phyloP scores from a whole-genome alignment of 495 filamentous ascomycete genomes.

The Hypoxylon subgilvum region DNA sequence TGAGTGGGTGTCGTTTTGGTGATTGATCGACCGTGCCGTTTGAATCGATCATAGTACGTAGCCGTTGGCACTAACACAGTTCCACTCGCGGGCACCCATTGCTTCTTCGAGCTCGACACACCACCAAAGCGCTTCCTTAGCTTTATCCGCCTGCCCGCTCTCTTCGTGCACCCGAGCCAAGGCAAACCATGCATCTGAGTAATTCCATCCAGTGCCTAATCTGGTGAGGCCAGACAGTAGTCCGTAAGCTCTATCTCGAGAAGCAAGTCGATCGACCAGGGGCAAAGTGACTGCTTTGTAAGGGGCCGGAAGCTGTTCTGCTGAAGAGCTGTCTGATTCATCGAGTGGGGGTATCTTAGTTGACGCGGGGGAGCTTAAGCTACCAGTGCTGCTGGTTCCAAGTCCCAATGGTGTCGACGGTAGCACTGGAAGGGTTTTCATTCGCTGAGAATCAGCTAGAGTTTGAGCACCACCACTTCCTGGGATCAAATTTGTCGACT shows the following conservation, averaged over 20 bases:
- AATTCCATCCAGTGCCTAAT: slow-evolving; percentile 87
- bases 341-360: slow-evolving; percentile 4
- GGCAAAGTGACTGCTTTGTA: slow-evolving; percentile 61
- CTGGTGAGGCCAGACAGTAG: slow-evolving; percentile 82
- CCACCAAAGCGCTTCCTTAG: slow-evolving; percentile 79
- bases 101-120: slow-evolving; percentile 75
- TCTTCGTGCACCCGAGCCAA: slow-evolving; percentile 85
- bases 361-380: slow-evolving; percentile 3
- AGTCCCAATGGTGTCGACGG: slow-evolving; percentile 53
- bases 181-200: slow-evolving; percentile 90
- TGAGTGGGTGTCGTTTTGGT: background rate
- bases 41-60: slow-evolving; percentile 58
- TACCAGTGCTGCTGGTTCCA: slow-evolving; percentile 14
- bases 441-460: background rate
- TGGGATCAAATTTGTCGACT: slow-evolving; percentile 9
- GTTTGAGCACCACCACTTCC: slow-evolving; percentile 20
- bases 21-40: background rate
- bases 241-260: slow-evolving; percentile 83
- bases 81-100: slow-evolving; percentile 66
- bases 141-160: slow-evolving; percentile 79
- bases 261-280: slow-evolving; percentile 76
- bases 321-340: slow-evolving; percentile 20
- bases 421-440: slow-evolving; percentile 26
- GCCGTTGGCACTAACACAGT: slow-evolving; percentile 58
- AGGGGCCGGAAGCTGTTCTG: slow-evolving; percentile 49